Evolutionary conservation across 306 rosid species (phyloP).

Genomic region (Coriaria nepalensis): DNA sequence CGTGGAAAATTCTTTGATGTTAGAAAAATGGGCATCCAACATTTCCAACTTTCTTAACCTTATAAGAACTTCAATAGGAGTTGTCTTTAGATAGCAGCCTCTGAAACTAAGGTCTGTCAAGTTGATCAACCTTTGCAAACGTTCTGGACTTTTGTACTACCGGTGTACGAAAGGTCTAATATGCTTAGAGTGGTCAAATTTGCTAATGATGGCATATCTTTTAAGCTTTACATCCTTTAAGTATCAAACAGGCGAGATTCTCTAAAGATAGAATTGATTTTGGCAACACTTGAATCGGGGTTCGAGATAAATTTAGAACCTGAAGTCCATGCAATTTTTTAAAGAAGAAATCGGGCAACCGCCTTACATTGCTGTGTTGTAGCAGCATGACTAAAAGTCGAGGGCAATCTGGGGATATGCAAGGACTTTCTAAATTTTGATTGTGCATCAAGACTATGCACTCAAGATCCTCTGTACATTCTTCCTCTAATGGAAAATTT

Average conservation of each 20-base stretch:
- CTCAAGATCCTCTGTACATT: slow-evolving; percentile 2
- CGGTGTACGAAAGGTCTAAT: background rate
- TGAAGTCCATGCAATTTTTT: background rate
- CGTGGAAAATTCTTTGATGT: no score
- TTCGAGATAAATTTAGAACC: background rate
- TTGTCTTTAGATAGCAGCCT: no score
- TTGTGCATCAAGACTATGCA: background rate
- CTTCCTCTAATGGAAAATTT: background rate
- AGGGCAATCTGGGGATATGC: background rate
- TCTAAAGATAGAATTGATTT: background rate
- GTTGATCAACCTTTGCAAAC: background rate
- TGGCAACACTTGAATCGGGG: background rate
- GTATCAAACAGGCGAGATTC: no score
- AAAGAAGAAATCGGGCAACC: background rate
- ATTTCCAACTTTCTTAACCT: no score
- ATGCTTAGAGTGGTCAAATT: background rate
- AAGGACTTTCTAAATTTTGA: background rate
- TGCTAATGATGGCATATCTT: background rate
- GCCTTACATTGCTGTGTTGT: background rate
- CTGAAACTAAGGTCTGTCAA: background rate
- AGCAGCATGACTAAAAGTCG: background rate
- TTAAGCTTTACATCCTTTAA: background rate
- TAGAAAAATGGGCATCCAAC: no score
- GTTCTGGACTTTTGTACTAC: background rate
- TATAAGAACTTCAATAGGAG: no score